Evolutionary conservation across 1,139 yeast species (phyloP), one percentile per base, ranked within the genome.

Genomic region (Nakaseomyces sp.): DNA sequence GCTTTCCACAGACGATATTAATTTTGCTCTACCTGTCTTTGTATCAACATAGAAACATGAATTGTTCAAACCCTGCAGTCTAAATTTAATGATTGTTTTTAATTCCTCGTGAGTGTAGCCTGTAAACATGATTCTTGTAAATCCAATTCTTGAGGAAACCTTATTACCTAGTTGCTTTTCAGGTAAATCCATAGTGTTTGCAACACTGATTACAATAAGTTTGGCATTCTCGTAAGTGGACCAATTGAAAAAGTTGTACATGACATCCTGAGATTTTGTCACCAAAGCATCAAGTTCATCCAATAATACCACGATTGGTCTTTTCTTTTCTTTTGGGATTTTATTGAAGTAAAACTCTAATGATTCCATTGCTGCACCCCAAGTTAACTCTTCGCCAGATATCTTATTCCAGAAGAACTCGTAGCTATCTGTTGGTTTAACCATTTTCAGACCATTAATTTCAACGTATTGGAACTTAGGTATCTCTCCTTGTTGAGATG

Each of bases 191-290:
- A 93, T 88, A 0, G 97, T 89, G 59, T 93, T 93, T 6, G 97
- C 97, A 26, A 91, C 89, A 0, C 97, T 97, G 41, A 91, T 73
- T 1, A 93, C 95, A 45, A 91, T 77, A 42, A 91, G 69, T 55
- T 81, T 82, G 2, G 97, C 88, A 51, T 80, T 71, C 12, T 76
- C 69, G 55, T 85, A 79, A 0, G 95, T 80, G 5, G 98, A 96
- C 99, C 99, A 91, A 64, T 93, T 89, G 72, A 91, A 88, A 57
- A 93, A 87, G 60, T 91, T 93, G 67, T 91, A 93, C 84, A 91
- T 81, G 40, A 91, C 93, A 42, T 81, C 79, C 60, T 88, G 96
- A 48, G 80, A 81, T 50, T 79, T 83, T 3, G 91, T 81, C 13
- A 89, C 91, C 46, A 93, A 71, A 58, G 91, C 96, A 63, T 91